Base-by-base conservation (phyloP, 2,329 filamentous ascomycete genomes). In the Huntiella abstrusa region DNA sequence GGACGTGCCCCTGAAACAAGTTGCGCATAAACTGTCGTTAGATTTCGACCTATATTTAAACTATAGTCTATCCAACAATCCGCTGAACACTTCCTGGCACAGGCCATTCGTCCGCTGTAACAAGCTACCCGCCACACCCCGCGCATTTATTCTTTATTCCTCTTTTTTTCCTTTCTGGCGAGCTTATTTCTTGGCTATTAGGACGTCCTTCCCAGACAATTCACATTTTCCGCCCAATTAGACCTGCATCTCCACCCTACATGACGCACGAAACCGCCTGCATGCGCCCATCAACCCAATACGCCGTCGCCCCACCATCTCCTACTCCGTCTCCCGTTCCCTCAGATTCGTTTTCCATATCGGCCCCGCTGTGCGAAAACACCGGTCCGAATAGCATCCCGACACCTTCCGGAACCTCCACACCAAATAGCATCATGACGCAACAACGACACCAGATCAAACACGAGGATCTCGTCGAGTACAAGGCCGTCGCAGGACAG, bases 401-500 rank as follows among this genome's bases (percentile, higher is more conserved):
- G 5, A 39, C 19, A 38, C 28, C 15, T 16, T 4, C 12, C 19
- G n/a, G 13, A 8, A 17, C 13, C 34, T n/a, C 41, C 11, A 16
- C 8, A 19, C 32, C n/a, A 32, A 11, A 16, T 16, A 43, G 33
- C 19, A 43, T 34, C 4, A 19, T 15, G 22, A 11, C 40, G 10
- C 13, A 8, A 45, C 35, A 40, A 33, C 15, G n/a, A 39, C 15
- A 39, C 17, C 10, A n/a, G n/a, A 16, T 48, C 12, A 48, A 45
- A 33, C 48, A 44, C 41, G 41, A 54, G 48, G 51, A 53, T 49
- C 45, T 51, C 46, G 59, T 53, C 39, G 66, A 66, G 46, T 91
- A 81, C 55, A 70, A 84, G 57, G 83, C 80, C 43, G 84, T 86
- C 51, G 84, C 84, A 52, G 84, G 84, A 62, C 84, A 92, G 83